Percentiles rank a stretch among this genome's conserved stretches.
Conservation (phyloP, 768 basidiomycete genomes). For the Lentinula edodes region DNA sequence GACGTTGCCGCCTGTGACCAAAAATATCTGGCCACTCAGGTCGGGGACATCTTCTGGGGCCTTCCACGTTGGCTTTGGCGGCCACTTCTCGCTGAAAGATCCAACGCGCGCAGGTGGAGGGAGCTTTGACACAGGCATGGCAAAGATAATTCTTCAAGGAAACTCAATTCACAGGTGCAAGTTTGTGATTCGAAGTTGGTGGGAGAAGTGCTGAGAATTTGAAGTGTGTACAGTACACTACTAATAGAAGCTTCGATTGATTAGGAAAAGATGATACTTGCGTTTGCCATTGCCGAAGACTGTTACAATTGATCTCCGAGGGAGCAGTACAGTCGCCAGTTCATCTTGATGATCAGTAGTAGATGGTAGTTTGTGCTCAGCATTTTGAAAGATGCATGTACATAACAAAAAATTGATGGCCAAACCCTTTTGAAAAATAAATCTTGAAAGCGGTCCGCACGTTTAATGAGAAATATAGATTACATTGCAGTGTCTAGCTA, state of each 20-base stretch:
- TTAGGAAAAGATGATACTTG: too few species aligned
- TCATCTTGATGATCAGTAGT: too few species aligned
- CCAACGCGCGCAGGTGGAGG: conserved; percentile 11
- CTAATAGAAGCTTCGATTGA: too few species aligned
- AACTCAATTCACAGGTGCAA: neutral
- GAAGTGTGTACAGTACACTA: too few species aligned
- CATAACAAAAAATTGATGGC: too few species aligned
- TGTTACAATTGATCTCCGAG: too few species aligned
- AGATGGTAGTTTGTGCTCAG: too few species aligned
- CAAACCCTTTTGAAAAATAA: neutral
- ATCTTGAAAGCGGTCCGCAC: neutral
- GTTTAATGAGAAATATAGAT: neutral
- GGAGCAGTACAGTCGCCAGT: too few species aligned
- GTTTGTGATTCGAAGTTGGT: neutral
- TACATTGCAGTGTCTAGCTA: neutral
- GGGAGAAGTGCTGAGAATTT: neutral
- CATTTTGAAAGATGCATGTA: too few species aligned
- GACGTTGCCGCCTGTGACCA: conserved; percentile 23
- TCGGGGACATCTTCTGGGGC: conserved; percentile 24
- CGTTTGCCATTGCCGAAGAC: too few species aligned
- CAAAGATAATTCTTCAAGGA: neutral
- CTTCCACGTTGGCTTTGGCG: conserved; percentile 20
- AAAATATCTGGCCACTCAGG: conserved; percentile 24
- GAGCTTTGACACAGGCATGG: conserved; percentile 8
- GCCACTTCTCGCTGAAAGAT: conserved; percentile 17